phyloP scores from a whole-genome alignment of 176 grass and related monocot species.

The Thinopyrum elongatum region DNA sequence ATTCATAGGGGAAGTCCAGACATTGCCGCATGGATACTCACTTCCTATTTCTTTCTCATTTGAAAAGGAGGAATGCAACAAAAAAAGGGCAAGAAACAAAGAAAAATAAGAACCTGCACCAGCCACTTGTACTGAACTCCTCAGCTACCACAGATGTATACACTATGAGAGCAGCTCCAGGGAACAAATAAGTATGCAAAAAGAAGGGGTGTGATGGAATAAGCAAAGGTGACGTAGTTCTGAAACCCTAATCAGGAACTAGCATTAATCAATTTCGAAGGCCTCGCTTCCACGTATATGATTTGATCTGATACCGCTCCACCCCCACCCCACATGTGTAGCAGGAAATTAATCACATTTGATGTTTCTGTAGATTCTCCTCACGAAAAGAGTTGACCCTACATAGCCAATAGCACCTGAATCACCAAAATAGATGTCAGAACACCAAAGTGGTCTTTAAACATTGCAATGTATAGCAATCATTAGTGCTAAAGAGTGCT shows the following conservation, averaged over 20 bases:
- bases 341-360: constrained; percentile 55
- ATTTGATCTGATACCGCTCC: not conserved
- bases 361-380: constrained; percentile 80
- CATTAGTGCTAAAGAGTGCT: constrained; percentile 1
- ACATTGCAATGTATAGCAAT: not conserved
- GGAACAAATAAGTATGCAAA: constrained; percentile 27
- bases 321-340: not conserved
- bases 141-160: constrained; percentile 39
- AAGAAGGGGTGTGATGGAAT: constrained; percentile 13
- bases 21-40: constrained; percentile 18
- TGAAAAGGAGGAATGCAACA: not conserved
- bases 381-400: constrained; percentile 72
- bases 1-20: not conserved
- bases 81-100: not conserved
- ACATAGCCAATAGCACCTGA: constrained; percentile 68
- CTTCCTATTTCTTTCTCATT: constrained; percentile 26
- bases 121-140: constrained; percentile 25
- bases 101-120: not conserved
- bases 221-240: constrained; percentile 16
- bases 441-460: not conserved
- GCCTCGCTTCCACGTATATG: constrained; percentile 20
- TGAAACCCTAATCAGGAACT: constrained; percentile 38
- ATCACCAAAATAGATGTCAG: constrained; percentile 19
- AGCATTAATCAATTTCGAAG: constrained; percentile 32
- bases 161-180: constrained; percentile 17